Evolutionary conservation across 129 eudicot species (phyloP).

Genomic region (Ambrosia artemisiifolia): DNA sequence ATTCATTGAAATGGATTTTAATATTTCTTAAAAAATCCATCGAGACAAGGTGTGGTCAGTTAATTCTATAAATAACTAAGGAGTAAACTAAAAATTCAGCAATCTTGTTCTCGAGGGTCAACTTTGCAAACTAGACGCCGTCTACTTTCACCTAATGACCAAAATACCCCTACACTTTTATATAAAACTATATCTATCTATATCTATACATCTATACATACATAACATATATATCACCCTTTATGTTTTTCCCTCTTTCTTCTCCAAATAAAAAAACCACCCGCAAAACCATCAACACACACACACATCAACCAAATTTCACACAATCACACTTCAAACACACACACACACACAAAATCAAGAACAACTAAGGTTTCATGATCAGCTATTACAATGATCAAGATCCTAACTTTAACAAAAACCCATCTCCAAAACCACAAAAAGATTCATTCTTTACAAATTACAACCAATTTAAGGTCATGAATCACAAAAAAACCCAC

Average conservation of each 20-base stretch:
- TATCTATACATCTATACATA: neutral
- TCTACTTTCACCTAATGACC: constrained; percentile 1
- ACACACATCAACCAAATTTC: neutral
- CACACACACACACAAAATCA: constrained; percentile 17
- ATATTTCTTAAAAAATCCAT: too few species aligned
- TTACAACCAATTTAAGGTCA: neutral
- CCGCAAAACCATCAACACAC: constrained; percentile 27
- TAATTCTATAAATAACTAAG: too few species aligned
- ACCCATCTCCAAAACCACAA: constrained; percentile 13
- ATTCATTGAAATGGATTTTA: too few species aligned
- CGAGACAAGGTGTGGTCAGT: too few species aligned
- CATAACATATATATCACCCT: neutral
- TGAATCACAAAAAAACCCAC: constrained; percentile 15
- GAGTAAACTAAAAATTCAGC: neutral
- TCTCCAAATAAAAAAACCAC: constrained; percentile 26
- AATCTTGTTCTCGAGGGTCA: neutral
- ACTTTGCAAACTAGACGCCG: neutral
- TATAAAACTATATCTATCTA: neutral
- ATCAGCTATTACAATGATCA: neutral
- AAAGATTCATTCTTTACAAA: too few species aligned
- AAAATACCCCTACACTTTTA: neutral
- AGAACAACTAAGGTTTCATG: neutral
- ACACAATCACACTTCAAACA: constrained; percentile 5
- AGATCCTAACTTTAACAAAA: neutral
- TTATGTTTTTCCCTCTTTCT: constrained; percentile 18